phyloP scores from a whole-genome alignment of 257 asterid genomes.

The Eucommia ulmoides region DNA sequence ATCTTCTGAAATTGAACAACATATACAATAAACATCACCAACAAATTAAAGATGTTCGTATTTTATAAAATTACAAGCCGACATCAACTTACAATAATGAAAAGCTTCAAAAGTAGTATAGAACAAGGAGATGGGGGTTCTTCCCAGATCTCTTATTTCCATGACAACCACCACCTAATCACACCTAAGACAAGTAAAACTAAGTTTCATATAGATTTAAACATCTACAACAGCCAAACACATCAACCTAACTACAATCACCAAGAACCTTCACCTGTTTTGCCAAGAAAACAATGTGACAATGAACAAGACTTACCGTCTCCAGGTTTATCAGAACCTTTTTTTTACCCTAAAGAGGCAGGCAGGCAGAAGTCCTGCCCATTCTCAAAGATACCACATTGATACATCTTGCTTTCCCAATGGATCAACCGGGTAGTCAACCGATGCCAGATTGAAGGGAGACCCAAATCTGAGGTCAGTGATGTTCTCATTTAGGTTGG shows the following conservation, averaged over 20 bases:
- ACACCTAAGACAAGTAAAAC: too few relatives aligned
- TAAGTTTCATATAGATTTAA: too few relatives aligned
- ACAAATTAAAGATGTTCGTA: too few relatives aligned
- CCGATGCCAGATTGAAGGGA: constrained; percentile 28
- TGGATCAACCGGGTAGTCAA: constrained; percentile 30
- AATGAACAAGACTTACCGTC: too few relatives aligned
- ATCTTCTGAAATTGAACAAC: too few relatives aligned
- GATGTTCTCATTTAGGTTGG: constrained; percentile 27
- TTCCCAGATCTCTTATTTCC: constrained; percentile 19
- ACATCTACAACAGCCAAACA: constrained; percentile 15
- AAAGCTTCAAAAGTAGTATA: constrained; percentile 20
- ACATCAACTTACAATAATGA: too few relatives aligned
- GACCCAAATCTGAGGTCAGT: constrained; percentile 49
- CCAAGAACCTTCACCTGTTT: constrained; percentile 19
- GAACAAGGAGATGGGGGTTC: constrained; percentile 12
- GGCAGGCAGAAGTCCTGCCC: constrained; percentile 3
- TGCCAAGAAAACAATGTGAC: constrained; percentile 4
- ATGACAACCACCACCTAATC: constrained; percentile 14
- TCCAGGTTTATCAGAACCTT: not conserved
- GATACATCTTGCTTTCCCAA: constrained; percentile 32
- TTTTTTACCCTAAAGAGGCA: constrained; percentile 5
- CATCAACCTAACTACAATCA: constrained; percentile 9
- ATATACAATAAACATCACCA: too few relatives aligned
- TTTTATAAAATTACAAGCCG: too few relatives aligned
- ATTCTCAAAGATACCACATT: constrained; percentile 39